Conservation (phyloP, 306 rosid species). For the Pyrus communis region DNA sequence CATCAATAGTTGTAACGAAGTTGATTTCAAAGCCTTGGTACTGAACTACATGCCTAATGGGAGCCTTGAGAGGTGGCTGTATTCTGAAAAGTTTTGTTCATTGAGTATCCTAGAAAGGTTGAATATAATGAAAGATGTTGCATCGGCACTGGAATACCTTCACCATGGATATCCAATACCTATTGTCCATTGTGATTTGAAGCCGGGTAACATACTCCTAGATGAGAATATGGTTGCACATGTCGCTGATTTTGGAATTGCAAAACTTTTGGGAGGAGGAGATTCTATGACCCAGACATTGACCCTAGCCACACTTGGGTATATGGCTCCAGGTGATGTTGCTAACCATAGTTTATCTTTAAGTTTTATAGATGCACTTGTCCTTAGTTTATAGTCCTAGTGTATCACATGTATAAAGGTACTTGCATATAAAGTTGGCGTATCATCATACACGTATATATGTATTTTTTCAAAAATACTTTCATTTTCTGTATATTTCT, state of each 20-base stretch:
- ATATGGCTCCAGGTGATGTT: conserved; percentile 20
- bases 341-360: no score
- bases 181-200: conserved; percentile 36
- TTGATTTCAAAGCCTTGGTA: no score
- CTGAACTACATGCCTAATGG: no score
- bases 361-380: no score
- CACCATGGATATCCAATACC: conserved; percentile 27
- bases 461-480: no score
- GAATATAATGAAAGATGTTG: conserved; percentile 19
- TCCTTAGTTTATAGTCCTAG: no score
- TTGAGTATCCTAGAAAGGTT: conserved; percentile 8
- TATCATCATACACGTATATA: no score
- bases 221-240: conserved; percentile 35
- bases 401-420: no score
- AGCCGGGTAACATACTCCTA: conserved; percentile 32
- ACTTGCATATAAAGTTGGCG: no score
- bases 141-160: conserved; percentile 32
- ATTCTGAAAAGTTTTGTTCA: conserved; percentile 9
- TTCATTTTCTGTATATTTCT: no score
- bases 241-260: conserved; percentile 27
- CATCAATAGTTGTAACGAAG: no score
- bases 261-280: conserved; percentile 32
- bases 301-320: conserved; percentile 37
- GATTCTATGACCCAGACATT: conserved; percentile 8
- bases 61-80: background rate